Conservation (phyloP, 768 basidiomycete species). For the Gyrodon lividus region DNA sequence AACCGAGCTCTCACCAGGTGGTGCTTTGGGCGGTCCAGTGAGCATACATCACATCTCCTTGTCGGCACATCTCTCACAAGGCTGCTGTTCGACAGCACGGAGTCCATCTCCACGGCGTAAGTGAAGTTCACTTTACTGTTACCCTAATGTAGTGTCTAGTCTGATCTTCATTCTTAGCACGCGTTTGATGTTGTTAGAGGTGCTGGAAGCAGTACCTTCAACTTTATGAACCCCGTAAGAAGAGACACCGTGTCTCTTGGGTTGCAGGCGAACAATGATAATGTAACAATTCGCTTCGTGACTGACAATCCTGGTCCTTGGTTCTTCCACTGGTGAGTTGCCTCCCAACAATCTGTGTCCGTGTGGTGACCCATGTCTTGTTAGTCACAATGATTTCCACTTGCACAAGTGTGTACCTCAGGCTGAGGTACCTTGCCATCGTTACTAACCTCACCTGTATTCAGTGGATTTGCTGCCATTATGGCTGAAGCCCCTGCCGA, state of each 20-base stretch:
- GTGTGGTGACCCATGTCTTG: background rate
- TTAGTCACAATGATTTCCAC: slow-evolving; percentile 25
- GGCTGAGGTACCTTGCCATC: slow-evolving; percentile 23
- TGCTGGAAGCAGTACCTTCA: slow-evolving; percentile 37
- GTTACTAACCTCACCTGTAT: slow-evolving; percentile 19
- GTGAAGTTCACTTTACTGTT: slow-evolving; percentile 8
- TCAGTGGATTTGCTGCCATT: slow-evolving; percentile 21
- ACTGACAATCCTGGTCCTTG: slow-evolving; percentile 54
- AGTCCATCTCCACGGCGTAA: slow-evolving; percentile 45
- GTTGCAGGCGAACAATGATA: slow-evolving; percentile 28
- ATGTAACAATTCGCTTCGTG: slow-evolving; percentile 55
- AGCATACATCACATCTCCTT: slow-evolving; percentile 1
- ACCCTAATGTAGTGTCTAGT: background rate
- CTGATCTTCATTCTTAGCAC: slow-evolving; percentile 28
- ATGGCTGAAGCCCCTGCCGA: slow-evolving; percentile 17
- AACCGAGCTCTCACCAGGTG: slow-evolving; percentile 4
- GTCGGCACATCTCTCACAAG: background rate
- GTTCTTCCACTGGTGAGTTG: slow-evolving; percentile 23
- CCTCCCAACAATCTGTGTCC: background rate
- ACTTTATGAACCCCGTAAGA: slow-evolving; percentile 50
- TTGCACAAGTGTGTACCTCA: slow-evolving; percentile 14
- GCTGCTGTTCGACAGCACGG: slow-evolving; percentile 26
- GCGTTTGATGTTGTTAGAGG: slow-evolving; percentile 40
- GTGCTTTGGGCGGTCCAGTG: slow-evolving; percentile 15
- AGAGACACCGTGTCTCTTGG: slow-evolving; percentile 46